These are phyloP conservation scores for Kwoniella sp. DNA, from an alignment of 768 basidiomycete species.

Conservation along the genomic window DNA sequence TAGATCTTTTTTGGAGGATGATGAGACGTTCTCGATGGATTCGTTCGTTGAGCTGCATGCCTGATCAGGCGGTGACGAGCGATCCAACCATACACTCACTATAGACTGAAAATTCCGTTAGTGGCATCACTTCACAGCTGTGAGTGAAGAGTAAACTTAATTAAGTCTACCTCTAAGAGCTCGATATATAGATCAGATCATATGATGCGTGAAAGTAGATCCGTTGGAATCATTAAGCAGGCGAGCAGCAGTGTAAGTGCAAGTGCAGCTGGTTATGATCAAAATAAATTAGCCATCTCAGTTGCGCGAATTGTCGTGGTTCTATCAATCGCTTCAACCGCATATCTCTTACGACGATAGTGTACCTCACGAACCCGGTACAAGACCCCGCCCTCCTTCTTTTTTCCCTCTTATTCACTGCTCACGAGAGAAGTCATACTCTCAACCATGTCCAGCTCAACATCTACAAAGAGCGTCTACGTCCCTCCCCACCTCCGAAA, in stretches of 20 bases:
- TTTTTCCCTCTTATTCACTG: neutral
- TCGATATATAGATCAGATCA: too few species aligned
- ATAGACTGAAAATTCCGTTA: neutral
- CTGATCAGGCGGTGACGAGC: neutral
- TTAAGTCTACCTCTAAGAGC: neutral
- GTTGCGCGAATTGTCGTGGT: neutral
- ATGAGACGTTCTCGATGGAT: neutral
- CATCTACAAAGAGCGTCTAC: constrained; percentile 24
- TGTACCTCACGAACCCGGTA: too few species aligned
- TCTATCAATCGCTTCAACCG: neutral
- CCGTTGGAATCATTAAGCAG: neutral
- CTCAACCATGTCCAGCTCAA: neutral
- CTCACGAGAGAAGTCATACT: neutral
- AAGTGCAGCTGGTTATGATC: neutral
- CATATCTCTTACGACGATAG: neutral
- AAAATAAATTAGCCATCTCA: neutral
- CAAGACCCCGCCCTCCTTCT: neutral
- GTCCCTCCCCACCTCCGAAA: constrained; percentile 46
- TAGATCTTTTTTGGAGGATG: neutral
- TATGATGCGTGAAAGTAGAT: neutral
- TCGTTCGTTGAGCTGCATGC: neutral
- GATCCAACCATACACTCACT: neutral
- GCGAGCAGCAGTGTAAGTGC: too few species aligned
- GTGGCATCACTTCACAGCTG: neutral
- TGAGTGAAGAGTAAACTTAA: too few species aligned